Conservation (phyloP, 345 rosid species). For the Brassica napus region Da-Ae NC_063442.1:42377501-42378000, state of each 20-base stretch:
- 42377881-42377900: constrained; percentile 64
- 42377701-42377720: not conserved
- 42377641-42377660: not conserved
- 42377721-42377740: not conserved
- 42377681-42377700: not conserved
- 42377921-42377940: constrained; percentile 77
- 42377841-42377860: constrained; percentile 57
- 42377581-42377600: not conserved
- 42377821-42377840: constrained; percentile 35
- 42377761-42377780: not conserved
- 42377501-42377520: not conserved
- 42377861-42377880: constrained; percentile 81
- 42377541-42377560: not conserved
- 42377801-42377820: not conserved
- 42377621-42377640: too few species aligned
- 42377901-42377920: constrained; percentile 96
- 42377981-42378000: constrained; percentile 77
- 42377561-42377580: not conserved
- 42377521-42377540: not conserved
- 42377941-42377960: constrained; percentile 74
- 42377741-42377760: not conserved
- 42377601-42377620: not conserved
- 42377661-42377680: not conserved
- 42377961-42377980: constrained; percentile 92
- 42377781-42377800: not conserved